Percentiles rank a stretch among this genome's conserved stretches.
These are phyloP conservation scores for Plasmodium vinckei DNA, from an alignment of 169 alveolate species.

Conservation along the genomic window DNA sequence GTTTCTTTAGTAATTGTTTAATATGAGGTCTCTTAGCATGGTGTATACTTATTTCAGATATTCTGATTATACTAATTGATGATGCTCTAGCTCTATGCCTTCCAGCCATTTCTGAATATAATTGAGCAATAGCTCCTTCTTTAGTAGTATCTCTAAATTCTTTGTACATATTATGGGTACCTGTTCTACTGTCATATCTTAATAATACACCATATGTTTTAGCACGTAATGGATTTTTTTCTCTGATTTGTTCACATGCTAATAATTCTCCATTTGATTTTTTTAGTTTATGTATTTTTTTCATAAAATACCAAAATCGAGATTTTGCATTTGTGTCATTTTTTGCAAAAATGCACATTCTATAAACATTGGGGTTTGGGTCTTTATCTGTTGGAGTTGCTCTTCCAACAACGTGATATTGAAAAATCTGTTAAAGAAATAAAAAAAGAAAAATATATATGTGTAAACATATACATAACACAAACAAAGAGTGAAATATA, in stretches of 20 bases:
- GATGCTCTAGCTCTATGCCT: constrained; percentile 97
- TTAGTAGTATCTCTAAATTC: constrained; percentile 97
- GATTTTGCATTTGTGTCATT: constrained; percentile 97
- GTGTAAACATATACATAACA: no score
- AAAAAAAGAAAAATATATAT: not conserved
- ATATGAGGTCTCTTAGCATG: constrained; percentile 92
- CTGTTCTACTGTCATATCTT: constrained; percentile 98
- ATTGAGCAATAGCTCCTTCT: constrained; percentile 97
- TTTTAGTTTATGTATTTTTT: constrained; percentile 96
- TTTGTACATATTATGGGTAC: constrained; percentile 99
- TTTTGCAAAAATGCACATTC: constrained; percentile 98
- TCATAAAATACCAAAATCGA: constrained; percentile 98
- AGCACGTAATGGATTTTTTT: constrained; percentile 92
- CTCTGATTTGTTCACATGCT: constrained; percentile 92
- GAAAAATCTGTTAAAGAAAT: constrained; percentile 81
- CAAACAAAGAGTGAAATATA: not conserved
- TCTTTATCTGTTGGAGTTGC: constrained; percentile 95
- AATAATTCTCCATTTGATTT: constrained; percentile 96
- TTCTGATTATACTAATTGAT: constrained; percentile 94
- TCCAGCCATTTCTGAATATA: constrained; percentile 98
- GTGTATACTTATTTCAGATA: constrained; percentile 86
- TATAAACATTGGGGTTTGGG: constrained; percentile 91
- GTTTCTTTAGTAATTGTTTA: constrained; percentile 88
- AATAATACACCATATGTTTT: constrained; percentile 98
- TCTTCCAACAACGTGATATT: constrained; percentile 97